phyloP scores from a whole-genome alignment of 2,329 filamentous ascomycete species.

The Fusarium decemcellulare region DNA sequence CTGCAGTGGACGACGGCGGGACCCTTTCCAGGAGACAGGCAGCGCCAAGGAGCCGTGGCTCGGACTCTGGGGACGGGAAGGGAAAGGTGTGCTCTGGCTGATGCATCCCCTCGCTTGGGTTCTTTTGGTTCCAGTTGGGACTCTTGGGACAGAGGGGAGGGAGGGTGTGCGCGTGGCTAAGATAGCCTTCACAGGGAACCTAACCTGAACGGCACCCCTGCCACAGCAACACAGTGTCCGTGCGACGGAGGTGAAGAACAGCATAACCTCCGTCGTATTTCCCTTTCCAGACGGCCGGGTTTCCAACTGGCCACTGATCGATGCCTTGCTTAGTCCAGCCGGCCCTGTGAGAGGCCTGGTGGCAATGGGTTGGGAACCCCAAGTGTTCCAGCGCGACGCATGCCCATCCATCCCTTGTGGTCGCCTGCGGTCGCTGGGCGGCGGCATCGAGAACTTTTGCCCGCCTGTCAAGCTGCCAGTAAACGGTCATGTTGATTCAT shows the following conservation, averaged over 20 bases:
- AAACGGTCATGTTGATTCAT: conserved; percentile 4
- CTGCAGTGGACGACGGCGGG: conserved; percentile 16
- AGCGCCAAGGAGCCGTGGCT: conserved; percentile 36
- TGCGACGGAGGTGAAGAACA: conserved; percentile 29
- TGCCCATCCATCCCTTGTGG: not conserved
- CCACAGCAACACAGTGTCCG: conserved; percentile 29
- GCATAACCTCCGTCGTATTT: conserved; percentile 37
- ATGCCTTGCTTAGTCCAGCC: not conserved
- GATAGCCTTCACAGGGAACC: conserved; percentile 32
- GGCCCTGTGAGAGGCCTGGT: conserved; percentile 2
- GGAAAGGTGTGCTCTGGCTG: conserved; percentile 38
- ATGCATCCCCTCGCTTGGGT: conserved; percentile 28
- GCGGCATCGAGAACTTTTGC: conserved; percentile 1
- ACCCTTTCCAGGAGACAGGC: conserved; percentile 30
- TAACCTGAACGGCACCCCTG: conserved; percentile 37
- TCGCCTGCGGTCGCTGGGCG: not conserved
- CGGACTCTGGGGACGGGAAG: conserved; percentile 42
- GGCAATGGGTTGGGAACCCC: not conserved
- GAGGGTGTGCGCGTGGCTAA: conserved; percentile 18
- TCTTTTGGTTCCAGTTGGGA: conserved; percentile 23
- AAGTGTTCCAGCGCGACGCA: too few species aligned
- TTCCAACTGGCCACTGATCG: not conserved
- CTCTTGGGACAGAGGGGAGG: not conserved
- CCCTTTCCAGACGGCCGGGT: conserved; percentile 39
- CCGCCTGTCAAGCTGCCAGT: conserved; percentile 4